A percentile compares a stretch with the other conserved stretches of the same genome.
Evolutionary conservation across 768 basidiomycete species (phyloP).

Genomic region (Hydnomerulius pinastri): DNA sequence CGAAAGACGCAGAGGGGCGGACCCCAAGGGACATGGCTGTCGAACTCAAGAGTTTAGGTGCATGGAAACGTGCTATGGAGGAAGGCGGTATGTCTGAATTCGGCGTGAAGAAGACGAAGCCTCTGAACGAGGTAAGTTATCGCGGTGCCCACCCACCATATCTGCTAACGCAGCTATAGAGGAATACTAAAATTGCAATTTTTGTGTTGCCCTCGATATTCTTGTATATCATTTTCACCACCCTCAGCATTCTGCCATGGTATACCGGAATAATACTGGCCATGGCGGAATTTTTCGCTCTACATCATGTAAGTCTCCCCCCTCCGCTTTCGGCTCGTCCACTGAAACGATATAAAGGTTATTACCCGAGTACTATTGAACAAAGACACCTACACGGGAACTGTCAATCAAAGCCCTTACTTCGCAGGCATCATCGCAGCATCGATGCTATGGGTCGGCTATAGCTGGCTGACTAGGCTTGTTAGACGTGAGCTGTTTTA

Average conservation of each 20-base stretch:
- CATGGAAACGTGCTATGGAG: slow-evolving; percentile 87
- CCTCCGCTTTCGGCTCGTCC: neutral
- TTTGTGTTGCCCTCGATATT: slow-evolving; percentile 78
- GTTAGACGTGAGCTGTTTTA: slow-evolving; percentile 55
- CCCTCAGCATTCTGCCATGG: slow-evolving; percentile 82
- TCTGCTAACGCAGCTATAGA: slow-evolving; percentile 39
- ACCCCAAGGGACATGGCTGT: slow-evolving; percentile 94
- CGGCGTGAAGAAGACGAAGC: slow-evolving; percentile 63
- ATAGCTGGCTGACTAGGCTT: slow-evolving; percentile 78
- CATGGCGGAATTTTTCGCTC: slow-evolving; percentile 83
- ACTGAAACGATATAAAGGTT: slow-evolving; percentile 46
- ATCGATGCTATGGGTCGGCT: slow-evolving; percentile 85
- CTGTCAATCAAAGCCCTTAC: slow-evolving; percentile 86
- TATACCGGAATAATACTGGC: slow-evolving; percentile 86
- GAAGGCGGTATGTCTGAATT: slow-evolving; percentile 85
- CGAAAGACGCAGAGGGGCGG: slow-evolving; percentile 81
- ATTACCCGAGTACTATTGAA: slow-evolving; percentile 86
- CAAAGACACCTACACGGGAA: slow-evolving; percentile 78
- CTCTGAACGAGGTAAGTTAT: slow-evolving; percentile 68
- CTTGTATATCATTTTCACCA: slow-evolving; percentile 82
- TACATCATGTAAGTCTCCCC: slow-evolving; percentile 82
- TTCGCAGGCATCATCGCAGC: slow-evolving; percentile 89
- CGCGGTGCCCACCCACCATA: neutral
- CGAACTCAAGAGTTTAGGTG: slow-evolving; percentile 87
- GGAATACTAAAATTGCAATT: slow-evolving; percentile 80